Evolutionary conservation across 805 yeast species (phyloP), one percentile per base, ranked within the genome.

Genomic region (Myxozyma geophila): DNA sequence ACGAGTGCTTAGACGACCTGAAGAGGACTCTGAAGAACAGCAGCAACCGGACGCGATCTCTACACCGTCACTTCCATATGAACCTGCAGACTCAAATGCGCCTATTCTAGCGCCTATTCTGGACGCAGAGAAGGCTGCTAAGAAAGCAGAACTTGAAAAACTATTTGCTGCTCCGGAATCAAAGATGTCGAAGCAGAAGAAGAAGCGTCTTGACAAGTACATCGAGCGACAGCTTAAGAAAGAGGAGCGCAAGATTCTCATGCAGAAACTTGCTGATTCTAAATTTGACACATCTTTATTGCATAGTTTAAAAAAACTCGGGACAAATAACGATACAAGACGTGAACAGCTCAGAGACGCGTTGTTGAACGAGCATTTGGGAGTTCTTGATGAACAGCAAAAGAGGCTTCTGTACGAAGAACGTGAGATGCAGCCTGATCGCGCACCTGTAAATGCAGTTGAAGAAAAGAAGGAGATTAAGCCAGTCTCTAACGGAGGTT

Each of bases 191-290:
- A 79, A 85, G 55, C 82, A 87, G 54, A 93, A 79, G 83, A 81
- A 80, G 83, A 85, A 89, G 78, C 78, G 98, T 62, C 77, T 93
- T 50, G 98, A 93, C 66, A 93, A 93, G 75, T 93, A 91, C 75
- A 91, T 93, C 44, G 96, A 92, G 63, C 96, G 90, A 76, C 97
- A 92, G 74, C 73, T 92, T 70, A 88, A 88, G 71, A 80, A 96
- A 73, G 96, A 93, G 74, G 98, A 93, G 76, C 89, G 89, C 75
- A 89, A 89, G 70, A 82, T 83, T 2, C 78, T 93, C 59, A 78
- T 93, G 49, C 86, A 87, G 67, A 92, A 91, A 74, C 79, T 93
- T 48, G 78, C 83, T 8, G 77, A 78, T 40, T 84, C 90, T 1
- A 81, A 82, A 61, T 82, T 93, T 53, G 96, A 92, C 72, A 85